A percentile compares a stretch with the other conserved stretches of the same genome.
Conservation (phyloP, 148 eudicot species). For the Fagopyrum tataricum region DNA sequence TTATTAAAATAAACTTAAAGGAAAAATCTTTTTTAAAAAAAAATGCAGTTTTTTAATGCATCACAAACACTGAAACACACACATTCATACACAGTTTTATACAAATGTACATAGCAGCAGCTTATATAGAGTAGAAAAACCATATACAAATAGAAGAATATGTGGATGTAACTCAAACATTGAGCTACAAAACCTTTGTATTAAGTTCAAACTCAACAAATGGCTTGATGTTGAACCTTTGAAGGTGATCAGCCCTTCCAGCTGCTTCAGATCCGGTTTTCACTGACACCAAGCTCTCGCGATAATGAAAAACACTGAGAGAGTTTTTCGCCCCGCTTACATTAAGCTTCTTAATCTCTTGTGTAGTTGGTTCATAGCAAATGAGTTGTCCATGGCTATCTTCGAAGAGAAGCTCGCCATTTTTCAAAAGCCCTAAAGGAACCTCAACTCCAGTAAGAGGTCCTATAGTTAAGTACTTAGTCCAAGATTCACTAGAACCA, state of each 20-base stretch:
- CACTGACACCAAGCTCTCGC: conserved; percentile 21
- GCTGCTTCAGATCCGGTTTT: neutral
- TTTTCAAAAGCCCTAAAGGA: conserved; percentile 20
- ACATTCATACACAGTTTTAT: too few relatives aligned
- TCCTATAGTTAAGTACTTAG: conserved; percentile 22
- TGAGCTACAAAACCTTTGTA: neutral
- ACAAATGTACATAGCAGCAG: neutral
- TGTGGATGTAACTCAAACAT: neutral
- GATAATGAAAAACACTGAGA: conserved; percentile 21
- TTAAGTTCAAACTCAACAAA: conserved; percentile 1
- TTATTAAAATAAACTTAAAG: too few relatives aligned
- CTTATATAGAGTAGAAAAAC: neutral
- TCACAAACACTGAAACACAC: too few relatives aligned
- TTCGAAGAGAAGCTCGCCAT: conserved; percentile 22
- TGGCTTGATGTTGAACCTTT: neutral
- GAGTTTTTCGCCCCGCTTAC: neutral
- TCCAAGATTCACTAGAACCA: conserved; percentile 23
- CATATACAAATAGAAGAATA: neutral
- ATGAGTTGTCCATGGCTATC: conserved; percentile 14
- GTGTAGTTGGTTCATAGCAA: conserved; percentile 16
- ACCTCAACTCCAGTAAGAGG: conserved; percentile 16
- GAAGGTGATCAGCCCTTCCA: neutral
- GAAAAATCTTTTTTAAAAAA: too few relatives aligned
- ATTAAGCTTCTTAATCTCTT: conserved; percentile 13
- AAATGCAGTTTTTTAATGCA: too few relatives aligned